Evolutionary conservation across 768 basidiomycete species (phyloP), one percentile per base, ranked within the genome.

Genomic region (Amanita thiersii): DNA sequence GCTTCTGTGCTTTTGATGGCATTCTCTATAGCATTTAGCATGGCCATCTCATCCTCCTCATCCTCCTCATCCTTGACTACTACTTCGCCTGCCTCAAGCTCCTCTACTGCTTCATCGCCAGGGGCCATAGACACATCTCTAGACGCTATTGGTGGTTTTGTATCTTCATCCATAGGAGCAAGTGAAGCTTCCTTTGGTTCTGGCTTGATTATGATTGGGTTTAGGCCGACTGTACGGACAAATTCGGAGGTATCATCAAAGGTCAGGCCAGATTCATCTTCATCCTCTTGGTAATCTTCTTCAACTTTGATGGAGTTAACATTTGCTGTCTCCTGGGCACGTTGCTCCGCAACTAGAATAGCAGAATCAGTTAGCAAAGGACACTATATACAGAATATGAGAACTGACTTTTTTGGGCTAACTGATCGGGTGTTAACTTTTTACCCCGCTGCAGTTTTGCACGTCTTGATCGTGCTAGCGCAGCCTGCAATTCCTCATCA

Each of bases 221-320:
- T 76, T 48, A 77, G 79, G 1, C 79, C 77, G 35, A 89, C 86
- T 11, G 80, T 81, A 12, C 92, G 80, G 29, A 98, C 88, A 50
- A 99, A 99, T 58, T 97, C 94, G 1, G 91, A 90, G 0, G 94
- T 98, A 51, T 97, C 93, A 55, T 98, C 93, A 48, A 99, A 91
- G 0, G 85, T 86, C 23, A 97, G 67, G 15, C 84, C 85, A 14
- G 60, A 66, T 12, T 61, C 68, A 17, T 69, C 74, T 12, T 55
- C 66, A 18, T 73, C 69, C 4, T 57, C 58, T 11, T 63, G 62
- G 21, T 52, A 56, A n/a, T 72, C 65, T 25, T 66, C 72, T 50
- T 73, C 76, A 10, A 66, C 59, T 33, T 75, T 72, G 45, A 73
- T 61, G 4, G 55, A 54, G 19, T 68, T 63, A 20, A 59, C 55